phyloP scores from a whole-genome alignment of 2,329 filamentous ascomycete genomes.

The Fusarium poae region DNA sequence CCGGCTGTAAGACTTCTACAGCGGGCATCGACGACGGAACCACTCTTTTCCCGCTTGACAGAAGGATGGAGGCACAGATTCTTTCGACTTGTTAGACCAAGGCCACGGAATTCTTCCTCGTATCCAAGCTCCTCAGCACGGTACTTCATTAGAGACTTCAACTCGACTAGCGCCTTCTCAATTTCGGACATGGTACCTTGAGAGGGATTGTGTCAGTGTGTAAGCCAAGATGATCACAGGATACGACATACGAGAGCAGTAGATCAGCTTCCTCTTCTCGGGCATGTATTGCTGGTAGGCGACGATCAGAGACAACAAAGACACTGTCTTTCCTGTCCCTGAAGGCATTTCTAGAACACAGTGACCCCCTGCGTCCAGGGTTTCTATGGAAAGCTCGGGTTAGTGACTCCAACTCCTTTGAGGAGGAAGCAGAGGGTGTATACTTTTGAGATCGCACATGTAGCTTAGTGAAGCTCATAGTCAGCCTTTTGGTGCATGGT shows the following conservation, averaged over 20 bases:
- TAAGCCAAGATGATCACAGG: slow-evolving; percentile 1
- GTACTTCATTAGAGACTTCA: slow-evolving; percentile 96
- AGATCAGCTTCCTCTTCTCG: slow-evolving; percentile 95
- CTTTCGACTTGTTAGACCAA: slow-evolving; percentile 95
- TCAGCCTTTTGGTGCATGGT: slow-evolving; percentile 10
- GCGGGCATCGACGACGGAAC: slow-evolving; percentile 91
- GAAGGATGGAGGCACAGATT: slow-evolving; percentile 97
- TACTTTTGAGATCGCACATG: slow-evolving; percentile 71
- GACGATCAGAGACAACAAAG: slow-evolving; percentile 92
- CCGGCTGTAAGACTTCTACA: slow-evolving; percentile 96
- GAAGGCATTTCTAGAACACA: slow-evolving; percentile 99
- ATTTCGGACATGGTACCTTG: slow-evolving; percentile 96
- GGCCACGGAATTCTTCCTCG: slow-evolving; percentile 90
- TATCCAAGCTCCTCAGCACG: slow-evolving; percentile 88
- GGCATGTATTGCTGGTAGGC: slow-evolving; percentile 96
- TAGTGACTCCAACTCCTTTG: slow-evolving; percentile 4
- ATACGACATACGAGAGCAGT: slow-evolving; percentile 81
- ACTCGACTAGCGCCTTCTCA: slow-evolving; percentile 92
- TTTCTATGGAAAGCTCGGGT: slow-evolving; percentile 60
- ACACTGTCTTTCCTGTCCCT: slow-evolving; percentile 97
- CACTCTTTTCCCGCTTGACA: slow-evolving; percentile 96
- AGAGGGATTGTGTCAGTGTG: slow-evolving; percentile 11
- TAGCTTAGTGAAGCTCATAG: slow-evolving; percentile 55
- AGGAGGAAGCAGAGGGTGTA: not conserved
- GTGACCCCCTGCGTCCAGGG: slow-evolving; percentile 93